phyloP scores from a whole-genome alignment of 2,329 filamentous ascomycete genomes.

The Bipolaris cookei region DNA sequence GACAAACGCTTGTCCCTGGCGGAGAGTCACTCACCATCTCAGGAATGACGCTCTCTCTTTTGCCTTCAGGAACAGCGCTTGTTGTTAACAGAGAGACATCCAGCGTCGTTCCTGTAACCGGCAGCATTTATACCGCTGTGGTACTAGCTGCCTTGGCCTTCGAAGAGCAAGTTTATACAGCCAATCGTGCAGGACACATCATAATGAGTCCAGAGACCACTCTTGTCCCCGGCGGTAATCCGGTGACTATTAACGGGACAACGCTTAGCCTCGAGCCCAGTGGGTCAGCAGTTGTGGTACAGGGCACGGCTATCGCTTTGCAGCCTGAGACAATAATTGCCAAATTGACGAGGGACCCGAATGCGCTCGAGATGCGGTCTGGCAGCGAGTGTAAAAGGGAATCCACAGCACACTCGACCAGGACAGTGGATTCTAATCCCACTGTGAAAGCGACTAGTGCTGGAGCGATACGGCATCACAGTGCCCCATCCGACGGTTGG shows the following conservation, averaged over 20 bases:
- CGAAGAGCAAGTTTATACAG: slow-evolving; percentile 47
- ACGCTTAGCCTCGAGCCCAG: slow-evolving; percentile 40
- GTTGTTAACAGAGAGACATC: slow-evolving; percentile 44
- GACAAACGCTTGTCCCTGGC: slow-evolving; percentile 44
- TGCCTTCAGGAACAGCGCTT: slow-evolving; percentile 47
- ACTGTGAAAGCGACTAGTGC: slow-evolving; percentile 13
- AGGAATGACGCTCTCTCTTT: slow-evolving; percentile 43
- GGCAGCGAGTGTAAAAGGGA: slow-evolving; percentile 2
- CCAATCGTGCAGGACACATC: slow-evolving; percentile 54
- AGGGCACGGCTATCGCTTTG: slow-evolving; percentile 32
- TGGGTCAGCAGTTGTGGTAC: slow-evolving; percentile 37
- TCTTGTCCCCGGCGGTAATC: slow-evolving; percentile 46
- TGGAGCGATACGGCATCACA: slow-evolving; percentile 3
- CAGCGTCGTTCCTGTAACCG: slow-evolving; percentile 25
- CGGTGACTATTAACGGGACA: slow-evolving; percentile 43
- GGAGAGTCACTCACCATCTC: slow-evolving; percentile 45
- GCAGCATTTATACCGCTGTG: slow-evolving; percentile 30
- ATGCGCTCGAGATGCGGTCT: neutral
- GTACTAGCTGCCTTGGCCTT: slow-evolving; percentile 45
- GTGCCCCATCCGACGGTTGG: slow-evolving; percentile 10
- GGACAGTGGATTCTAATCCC: slow-evolving; percentile 2
- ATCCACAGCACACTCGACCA: slow-evolving; percentile 4
- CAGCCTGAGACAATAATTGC: slow-evolving; percentile 32
- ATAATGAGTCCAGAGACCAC: slow-evolving; percentile 47
- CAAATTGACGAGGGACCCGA: slow-evolving; percentile 18